Evolutionary conservation across 352 stramenopile genomes (phyloP).

Genomic region (Globisporangium parvum): DNA sequence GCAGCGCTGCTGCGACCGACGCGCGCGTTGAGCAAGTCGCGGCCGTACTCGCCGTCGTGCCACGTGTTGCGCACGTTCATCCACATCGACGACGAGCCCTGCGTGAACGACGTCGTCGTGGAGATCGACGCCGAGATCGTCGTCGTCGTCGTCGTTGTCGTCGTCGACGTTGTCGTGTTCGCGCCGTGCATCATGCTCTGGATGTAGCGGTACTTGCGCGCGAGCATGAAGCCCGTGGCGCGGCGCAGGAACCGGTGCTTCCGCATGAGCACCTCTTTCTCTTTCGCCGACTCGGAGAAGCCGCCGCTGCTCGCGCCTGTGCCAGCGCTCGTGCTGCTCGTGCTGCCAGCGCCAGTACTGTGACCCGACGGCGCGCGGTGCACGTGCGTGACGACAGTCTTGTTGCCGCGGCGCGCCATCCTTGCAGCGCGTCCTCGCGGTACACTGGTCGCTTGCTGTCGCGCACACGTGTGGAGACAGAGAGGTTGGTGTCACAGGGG

Average conservation of each 20-base stretch:
- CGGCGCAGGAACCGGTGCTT: conserved; percentile 55
- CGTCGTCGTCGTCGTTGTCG: conserved; percentile 10
- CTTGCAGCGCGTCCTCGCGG: neutral
- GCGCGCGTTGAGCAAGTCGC: conserved; percentile 11
- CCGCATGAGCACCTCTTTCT: conserved; percentile 44
- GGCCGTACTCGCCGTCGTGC: conserved; percentile 14
- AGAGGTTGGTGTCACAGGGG: too few species aligned
- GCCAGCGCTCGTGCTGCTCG: conserved; percentile 2
- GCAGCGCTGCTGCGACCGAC: neutral
- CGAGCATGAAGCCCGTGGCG: conserved; percentile 66
- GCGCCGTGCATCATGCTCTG: conserved; percentile 16
- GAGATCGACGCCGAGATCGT: conserved; percentile 8
- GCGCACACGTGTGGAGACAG: too few species aligned
- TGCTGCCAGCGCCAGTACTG: conserved; percentile 1
- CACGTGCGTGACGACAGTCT: conserved; percentile 34
- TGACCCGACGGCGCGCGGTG: conserved; percentile 25
- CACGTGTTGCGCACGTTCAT: conserved; percentile 20
- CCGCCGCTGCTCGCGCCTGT: neutral
- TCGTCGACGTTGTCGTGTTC: conserved; percentile 2
- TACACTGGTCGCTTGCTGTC: too few species aligned
- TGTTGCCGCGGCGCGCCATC: conserved; percentile 54
- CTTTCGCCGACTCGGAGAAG: conserved; percentile 18
- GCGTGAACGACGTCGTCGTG: conserved; percentile 18
- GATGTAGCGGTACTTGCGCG: conserved; percentile 61
- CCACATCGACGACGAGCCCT: conserved; percentile 14